These are phyloP conservation scores for Mycena haematopus DNA, from an alignment of 768 basidiomycete species.

Conservation along the genomic window DNA sequence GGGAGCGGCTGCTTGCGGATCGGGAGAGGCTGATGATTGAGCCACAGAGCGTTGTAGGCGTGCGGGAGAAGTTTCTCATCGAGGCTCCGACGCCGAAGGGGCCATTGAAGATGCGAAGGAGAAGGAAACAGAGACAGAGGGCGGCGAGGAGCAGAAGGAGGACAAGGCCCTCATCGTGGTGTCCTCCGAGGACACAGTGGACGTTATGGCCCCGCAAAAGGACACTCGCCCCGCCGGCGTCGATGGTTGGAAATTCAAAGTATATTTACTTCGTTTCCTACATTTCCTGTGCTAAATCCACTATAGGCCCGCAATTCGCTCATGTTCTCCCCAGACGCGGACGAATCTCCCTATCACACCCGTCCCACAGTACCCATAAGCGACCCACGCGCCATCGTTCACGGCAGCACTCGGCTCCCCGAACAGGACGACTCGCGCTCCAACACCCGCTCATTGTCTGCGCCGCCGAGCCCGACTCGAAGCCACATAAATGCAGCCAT, in stretches of 20 bases:
- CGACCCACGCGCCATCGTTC: slow-evolving; percentile 70
- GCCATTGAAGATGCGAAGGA: slow-evolving; percentile 47
- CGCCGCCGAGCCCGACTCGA: slow-evolving; percentile 87
- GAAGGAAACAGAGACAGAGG: slow-evolving; percentile 34
- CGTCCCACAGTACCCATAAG: slow-evolving; percentile 40
- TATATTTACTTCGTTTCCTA: slow-evolving; percentile 34
- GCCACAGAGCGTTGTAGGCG: slow-evolving; percentile 63
- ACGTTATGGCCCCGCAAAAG: slow-evolving; percentile 84
- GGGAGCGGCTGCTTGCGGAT: slow-evolving; percentile 67
- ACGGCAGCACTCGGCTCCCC: slow-evolving; percentile 81
- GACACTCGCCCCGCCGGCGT: slow-evolving; percentile 76
- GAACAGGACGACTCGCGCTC: slow-evolving; percentile 66
- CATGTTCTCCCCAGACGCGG: slow-evolving; percentile 95
- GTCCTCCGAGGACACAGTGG: slow-evolving; percentile 36
- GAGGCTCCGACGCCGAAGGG: slow-evolving; percentile 64
- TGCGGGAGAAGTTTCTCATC: slow-evolving; percentile 70
- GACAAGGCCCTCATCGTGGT: slow-evolving; percentile 19
- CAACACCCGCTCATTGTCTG: slow-evolving; percentile 51
- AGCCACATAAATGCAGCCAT: slow-evolving; percentile 94
- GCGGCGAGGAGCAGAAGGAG: slow-evolving; percentile 36
- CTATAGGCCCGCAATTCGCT: slow-evolving; percentile 87
- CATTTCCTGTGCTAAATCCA: not conserved
- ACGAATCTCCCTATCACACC: slow-evolving; percentile 76
- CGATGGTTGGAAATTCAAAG: slow-evolving; percentile 86
- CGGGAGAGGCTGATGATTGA: slow-evolving; percentile 79